phyloP scores from a whole-genome alignment of 139 green algal species.

The Micromonas commoda region DNA sequence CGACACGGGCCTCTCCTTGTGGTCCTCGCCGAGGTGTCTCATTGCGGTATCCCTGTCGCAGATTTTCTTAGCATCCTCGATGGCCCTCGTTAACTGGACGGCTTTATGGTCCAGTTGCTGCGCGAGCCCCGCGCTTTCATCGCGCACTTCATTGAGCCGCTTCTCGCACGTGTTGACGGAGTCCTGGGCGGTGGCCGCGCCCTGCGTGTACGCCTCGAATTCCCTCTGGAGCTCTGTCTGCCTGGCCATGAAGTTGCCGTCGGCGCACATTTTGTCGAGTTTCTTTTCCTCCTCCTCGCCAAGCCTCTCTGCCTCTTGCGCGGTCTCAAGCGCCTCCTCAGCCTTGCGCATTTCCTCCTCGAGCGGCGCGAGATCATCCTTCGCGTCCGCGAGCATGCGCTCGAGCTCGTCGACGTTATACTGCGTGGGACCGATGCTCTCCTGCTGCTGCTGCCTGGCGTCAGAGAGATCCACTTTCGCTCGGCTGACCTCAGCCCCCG shows the following conservation, averaged over 20 bases:
- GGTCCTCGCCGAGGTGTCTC: neutral
- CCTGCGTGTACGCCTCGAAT: too few relatives aligned
- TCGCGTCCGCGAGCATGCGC: neutral
- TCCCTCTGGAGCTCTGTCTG: conserved; percentile 1
- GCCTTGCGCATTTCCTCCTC: neutral
- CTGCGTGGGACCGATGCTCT: neutral
- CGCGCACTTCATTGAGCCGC: neutral
- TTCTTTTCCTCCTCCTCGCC: neutral
- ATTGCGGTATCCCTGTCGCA: neutral
- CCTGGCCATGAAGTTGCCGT: neutral
- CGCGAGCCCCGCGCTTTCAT: neutral
- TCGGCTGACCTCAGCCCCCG: neutral
- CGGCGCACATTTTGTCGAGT: neutral
- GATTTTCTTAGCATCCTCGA: neutral
- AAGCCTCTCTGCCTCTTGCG: neutral
- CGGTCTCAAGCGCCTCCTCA: neutral
- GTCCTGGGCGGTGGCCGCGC: neutral
- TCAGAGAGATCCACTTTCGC: conserved; percentile 2
- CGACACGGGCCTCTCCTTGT: neutral
- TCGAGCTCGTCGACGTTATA: neutral
- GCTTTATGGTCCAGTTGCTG: too few relatives aligned
- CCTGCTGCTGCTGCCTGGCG: neutral
- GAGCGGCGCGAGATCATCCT: neutral
- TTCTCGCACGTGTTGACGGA: too few relatives aligned
- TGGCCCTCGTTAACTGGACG: too few relatives aligned